A percentile compares a stretch with the other conserved stretches of the same genome.
Conservation (phyloP, 192 early-diverging fungal species). For the Coemansia sp. region DNA sequence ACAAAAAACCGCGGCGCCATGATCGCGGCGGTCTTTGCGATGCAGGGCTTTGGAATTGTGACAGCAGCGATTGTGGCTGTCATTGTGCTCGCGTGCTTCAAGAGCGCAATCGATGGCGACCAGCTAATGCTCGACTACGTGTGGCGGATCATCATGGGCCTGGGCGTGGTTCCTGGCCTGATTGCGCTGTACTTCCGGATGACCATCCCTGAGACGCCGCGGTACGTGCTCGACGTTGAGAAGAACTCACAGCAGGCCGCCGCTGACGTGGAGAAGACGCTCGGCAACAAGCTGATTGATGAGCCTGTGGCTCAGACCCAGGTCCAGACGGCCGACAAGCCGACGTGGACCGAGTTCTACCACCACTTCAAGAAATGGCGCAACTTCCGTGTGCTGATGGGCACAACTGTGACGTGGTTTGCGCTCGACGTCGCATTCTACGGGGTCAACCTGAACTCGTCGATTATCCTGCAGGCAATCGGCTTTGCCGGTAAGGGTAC, state of each 20-base stretch:
- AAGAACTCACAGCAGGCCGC: conserved; percentile 52
- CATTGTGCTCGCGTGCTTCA: conserved; percentile 70
- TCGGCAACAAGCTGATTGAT: background rate
- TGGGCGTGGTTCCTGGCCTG: conserved; percentile 81
- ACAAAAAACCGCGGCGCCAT: too few relatives aligned
- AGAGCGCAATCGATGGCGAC: conserved; percentile 64
- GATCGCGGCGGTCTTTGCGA: conserved; percentile 88
- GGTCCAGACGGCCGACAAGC: background rate
- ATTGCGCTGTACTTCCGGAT: conserved; percentile 83
- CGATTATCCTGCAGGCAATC: conserved; percentile 69
- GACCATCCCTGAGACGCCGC: conserved; percentile 87
- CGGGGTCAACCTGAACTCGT: conserved; percentile 79
- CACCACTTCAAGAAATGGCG: conserved; percentile 10
- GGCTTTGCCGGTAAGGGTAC: conserved; percentile 54
- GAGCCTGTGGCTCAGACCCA: background rate
- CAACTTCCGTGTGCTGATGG: conserved; percentile 77
- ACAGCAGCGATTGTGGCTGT: conserved; percentile 75
- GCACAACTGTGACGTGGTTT: conserved; percentile 77
- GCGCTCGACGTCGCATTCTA: conserved; percentile 79
- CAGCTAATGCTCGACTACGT: conserved; percentile 75
- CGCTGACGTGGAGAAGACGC: conserved; percentile 21
- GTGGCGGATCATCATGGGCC: conserved; percentile 86
- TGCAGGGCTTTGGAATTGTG: conserved; percentile 91
- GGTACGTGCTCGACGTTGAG: conserved; percentile 76
- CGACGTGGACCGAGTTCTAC: conserved; percentile 57